phyloP scores from a whole-genome alignment of 2,329 filamentous ascomycete genomes.

The Alternaria arborescens region DNA sequence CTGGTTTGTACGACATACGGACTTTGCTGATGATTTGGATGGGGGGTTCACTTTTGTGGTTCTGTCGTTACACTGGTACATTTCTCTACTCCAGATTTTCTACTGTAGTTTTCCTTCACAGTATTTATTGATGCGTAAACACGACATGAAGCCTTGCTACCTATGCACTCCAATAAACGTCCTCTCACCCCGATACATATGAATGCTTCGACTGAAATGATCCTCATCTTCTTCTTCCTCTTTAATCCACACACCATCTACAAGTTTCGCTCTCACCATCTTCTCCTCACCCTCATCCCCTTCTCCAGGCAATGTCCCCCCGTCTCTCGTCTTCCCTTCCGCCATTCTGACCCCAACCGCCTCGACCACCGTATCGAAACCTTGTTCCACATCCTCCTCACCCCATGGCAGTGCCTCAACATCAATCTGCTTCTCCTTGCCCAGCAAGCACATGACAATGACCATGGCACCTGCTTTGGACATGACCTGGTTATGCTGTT shows the following conservation, averaged over 20 bases:
- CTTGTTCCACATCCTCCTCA: slow-evolving; percentile 72
- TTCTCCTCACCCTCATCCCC: slow-evolving; percentile 48
- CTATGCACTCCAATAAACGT: slow-evolving; percentile 47
- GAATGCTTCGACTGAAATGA: slow-evolving; percentile 44
- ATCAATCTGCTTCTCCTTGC: slow-evolving; percentile 78
- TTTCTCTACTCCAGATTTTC: neutral
- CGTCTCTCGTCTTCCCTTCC: slow-evolving; percentile 39
- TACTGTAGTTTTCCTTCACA: neutral
- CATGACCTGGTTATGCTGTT: slow-evolving; percentile 89
- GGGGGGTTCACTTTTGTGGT: too few relatives aligned
- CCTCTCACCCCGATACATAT: slow-evolving; percentile 46
- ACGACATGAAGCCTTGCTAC: neutral
- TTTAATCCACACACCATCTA: slow-evolving; percentile 55
- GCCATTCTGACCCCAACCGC: slow-evolving; percentile 70
- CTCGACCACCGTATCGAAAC: slow-evolving; percentile 82
- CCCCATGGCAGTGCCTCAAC: slow-evolving; percentile 87
- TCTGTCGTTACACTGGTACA: neutral
- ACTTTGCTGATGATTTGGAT: neutral
- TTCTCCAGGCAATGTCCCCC: slow-evolving; percentile 53
- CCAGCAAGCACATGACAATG: slow-evolving; percentile 78
- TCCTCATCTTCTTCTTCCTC: slow-evolving; percentile 47
- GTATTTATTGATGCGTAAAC: neutral
- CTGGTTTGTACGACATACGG: neutral
- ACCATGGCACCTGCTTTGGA: slow-evolving; percentile 88
- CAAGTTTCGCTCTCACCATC: slow-evolving; percentile 54